These are phyloP conservation scores for Rubroboletus pulcherrimus DNA, from an alignment of 768 basidiomycete genomes.

Conservation along the genomic window DNA sequence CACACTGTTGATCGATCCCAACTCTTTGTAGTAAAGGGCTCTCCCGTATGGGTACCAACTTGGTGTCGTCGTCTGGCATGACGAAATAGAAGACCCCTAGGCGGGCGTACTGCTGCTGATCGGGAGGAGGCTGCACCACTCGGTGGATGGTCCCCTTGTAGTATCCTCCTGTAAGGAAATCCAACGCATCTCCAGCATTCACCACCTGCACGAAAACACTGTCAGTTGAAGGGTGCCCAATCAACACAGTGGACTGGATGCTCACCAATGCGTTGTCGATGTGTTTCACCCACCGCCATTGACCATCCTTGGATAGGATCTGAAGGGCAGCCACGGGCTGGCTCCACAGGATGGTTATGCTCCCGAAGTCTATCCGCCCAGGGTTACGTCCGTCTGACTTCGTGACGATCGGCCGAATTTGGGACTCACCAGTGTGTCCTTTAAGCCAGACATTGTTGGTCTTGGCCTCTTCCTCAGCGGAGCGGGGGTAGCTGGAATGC, in stretches of 20 bases:
- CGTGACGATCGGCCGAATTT: no score
- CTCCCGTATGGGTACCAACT: conserved; percentile 41
- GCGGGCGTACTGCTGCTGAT: conserved; percentile 47
- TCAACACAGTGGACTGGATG: background rate
- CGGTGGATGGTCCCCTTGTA: conserved; percentile 61
- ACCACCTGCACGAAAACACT: conserved; percentile 41
- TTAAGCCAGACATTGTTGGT: conserved; percentile 58
- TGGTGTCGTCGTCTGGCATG: conserved; percentile 48
- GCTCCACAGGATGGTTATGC: conserved; percentile 55
- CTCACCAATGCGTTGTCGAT: conserved; percentile 54
- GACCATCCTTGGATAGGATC: conserved; percentile 48
- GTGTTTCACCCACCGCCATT: conserved; percentile 58
- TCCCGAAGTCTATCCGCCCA: conserved; percentile 44
- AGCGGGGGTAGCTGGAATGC: conserved; percentile 43
- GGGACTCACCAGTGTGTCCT: conserved; percentile 48
- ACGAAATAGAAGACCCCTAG: conserved; percentile 59
- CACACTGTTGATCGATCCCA: conserved; percentile 38
- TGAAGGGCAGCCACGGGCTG: conserved; percentile 60
- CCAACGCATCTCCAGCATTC: conserved; percentile 56
- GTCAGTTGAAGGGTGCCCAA: background rate
- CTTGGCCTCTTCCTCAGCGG: conserved; percentile 45
- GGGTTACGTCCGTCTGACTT: background rate
- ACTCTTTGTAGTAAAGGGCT: conserved; percentile 47
- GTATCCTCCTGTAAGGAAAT: conserved; percentile 58
- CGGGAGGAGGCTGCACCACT: conserved; percentile 54